Evolutionary conservation across 495 filamentous ascomycete genomes (phyloP).

Genomic region (Neurospora sp.): DNA sequence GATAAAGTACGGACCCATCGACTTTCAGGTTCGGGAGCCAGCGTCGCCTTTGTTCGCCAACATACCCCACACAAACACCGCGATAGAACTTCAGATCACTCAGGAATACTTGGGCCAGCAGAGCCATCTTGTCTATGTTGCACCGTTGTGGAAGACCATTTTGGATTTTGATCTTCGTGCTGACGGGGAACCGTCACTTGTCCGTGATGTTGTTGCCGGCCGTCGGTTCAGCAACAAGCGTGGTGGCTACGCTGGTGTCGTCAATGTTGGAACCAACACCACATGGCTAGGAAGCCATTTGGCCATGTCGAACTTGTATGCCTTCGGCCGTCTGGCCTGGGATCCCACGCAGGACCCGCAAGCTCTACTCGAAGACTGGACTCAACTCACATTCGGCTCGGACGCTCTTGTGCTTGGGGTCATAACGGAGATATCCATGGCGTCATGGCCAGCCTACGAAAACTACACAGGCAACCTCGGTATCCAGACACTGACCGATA

Average conservation of each 20-base stretch:
- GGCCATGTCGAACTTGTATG: slow-evolving; percentile 64
- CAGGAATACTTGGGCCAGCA: slow-evolving; percentile 70
- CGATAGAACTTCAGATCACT: slow-evolving; percentile 56
- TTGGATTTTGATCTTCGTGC: slow-evolving; percentile 57
- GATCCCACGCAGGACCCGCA: slow-evolving; percentile 37
- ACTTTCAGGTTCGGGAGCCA: slow-evolving; percentile 68
- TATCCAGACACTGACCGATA: slow-evolving; percentile 60
- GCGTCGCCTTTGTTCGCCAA: slow-evolving; percentile 60
- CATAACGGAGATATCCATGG: slow-evolving; percentile 55
- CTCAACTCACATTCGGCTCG: slow-evolving; percentile 50
- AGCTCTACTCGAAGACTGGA: slow-evolving; percentile 53
- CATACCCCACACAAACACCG: slow-evolving; percentile 43
- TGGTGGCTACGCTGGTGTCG: slow-evolving; percentile 55
- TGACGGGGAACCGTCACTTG: slow-evolving; percentile 38
- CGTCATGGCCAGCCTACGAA: slow-evolving; percentile 61
- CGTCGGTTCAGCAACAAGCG: slow-evolving; percentile 47
- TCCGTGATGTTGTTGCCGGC: slow-evolving; percentile 50
- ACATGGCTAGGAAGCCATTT: slow-evolving; percentile 62
- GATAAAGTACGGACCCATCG: slow-evolving; percentile 66
- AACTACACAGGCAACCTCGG: slow-evolving; percentile 63
- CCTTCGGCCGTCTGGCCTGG: slow-evolving; percentile 59
- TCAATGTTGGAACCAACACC: slow-evolving; percentile 56
- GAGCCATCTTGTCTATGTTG: slow-evolving; percentile 54
- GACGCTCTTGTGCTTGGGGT: slow-evolving; percentile 43
- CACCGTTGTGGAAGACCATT: slow-evolving; percentile 58